These are phyloP conservation scores for Biscogniauxia mediterranea DNA, from an alignment of 2,329 filamentous ascomycete species.

Conservation along the genomic window DNA sequence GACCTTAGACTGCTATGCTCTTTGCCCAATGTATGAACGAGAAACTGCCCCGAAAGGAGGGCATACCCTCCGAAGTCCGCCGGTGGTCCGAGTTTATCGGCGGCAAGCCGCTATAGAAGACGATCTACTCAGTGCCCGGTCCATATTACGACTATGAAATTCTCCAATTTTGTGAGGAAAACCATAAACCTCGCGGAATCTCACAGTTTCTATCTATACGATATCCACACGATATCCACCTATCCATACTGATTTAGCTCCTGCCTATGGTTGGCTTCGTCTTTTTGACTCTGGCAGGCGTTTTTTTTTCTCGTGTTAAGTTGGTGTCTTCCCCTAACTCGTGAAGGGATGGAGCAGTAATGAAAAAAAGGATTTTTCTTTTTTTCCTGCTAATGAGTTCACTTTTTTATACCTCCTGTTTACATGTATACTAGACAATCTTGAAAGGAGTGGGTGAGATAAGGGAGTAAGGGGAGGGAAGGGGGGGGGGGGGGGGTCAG, in stretches of 20 bases:
- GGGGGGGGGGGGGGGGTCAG: too few species aligned
- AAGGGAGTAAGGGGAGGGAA: too few species aligned
- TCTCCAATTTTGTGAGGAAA: background rate
- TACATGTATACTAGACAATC: too few species aligned
- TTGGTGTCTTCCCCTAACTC: background rate
- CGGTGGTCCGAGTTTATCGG: constrained; percentile 96
- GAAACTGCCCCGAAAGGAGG: constrained; percentile 86
- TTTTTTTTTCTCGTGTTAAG: background rate
- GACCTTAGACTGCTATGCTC: constrained; percentile 78
- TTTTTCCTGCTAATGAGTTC: too few species aligned
- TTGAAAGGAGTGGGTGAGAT: too few species aligned
- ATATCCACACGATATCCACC: too few species aligned
- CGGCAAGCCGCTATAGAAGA: constrained; percentile 69
- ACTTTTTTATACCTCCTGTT: too few species aligned
- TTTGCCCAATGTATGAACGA: constrained; percentile 97
- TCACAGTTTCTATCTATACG: background rate
- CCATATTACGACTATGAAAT: constrained; percentile 2
- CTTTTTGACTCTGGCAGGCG: background rate
- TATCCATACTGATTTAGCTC: background rate
- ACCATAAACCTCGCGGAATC: background rate
- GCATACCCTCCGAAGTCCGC: constrained; percentile 86
- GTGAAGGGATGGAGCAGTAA: too few species aligned
- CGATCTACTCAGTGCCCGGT: background rate
- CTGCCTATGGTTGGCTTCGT: background rate
- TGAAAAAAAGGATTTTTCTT: too few species aligned